These are phyloP conservation scores for Bacterosira constricta DNA, from an alignment of 108 stramenopile genomes.

Conservation along the genomic window DNA sequence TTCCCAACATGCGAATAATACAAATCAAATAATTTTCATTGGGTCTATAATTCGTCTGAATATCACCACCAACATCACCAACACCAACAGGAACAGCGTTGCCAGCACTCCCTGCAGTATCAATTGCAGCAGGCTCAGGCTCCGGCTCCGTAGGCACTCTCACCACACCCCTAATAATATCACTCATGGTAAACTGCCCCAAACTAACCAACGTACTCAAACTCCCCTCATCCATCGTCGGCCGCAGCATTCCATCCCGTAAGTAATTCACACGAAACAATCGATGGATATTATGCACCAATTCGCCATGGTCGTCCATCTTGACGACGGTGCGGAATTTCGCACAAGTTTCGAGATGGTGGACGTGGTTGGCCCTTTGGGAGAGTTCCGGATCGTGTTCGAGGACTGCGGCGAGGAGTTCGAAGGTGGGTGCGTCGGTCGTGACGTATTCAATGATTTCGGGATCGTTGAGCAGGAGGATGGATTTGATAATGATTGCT, in stretches of 20 bases:
- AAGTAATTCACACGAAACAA: conserved; percentile 85
- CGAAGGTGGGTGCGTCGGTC: conserved; percentile 67
- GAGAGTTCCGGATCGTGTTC: conserved; percentile 88
- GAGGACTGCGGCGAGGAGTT: conserved; percentile 67
- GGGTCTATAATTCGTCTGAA: background rate
- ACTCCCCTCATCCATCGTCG: conserved; percentile 89
- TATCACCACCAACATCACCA: too few relatives aligned
- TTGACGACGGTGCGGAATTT: conserved; percentile 82
- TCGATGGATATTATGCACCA: conserved; percentile 75
- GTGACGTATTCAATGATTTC: conserved; percentile 84
- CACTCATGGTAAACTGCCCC: conserved; percentile 78
- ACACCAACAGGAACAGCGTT: too few relatives aligned
- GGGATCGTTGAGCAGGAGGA: conserved; percentile 86
- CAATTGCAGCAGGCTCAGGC: too few relatives aligned
- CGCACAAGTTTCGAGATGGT: conserved; percentile 70
- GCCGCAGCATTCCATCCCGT: conserved; percentile 78
- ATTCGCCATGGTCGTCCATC: conserved; percentile 68
- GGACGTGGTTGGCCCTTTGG: conserved; percentile 80
- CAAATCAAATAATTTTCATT: conserved; percentile 71
- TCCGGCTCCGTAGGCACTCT: conserved; percentile 27
- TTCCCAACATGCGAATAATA: conserved; percentile 67
- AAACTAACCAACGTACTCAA: conserved; percentile 79
- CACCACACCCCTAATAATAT: conserved; percentile 85
- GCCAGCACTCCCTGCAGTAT: too few relatives aligned
- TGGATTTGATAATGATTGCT: conserved; percentile 77